Evolutionary conservation across 768 basidiomycete species (phyloP).

Genomic region (Pulveroboletus sp.): DNA sequence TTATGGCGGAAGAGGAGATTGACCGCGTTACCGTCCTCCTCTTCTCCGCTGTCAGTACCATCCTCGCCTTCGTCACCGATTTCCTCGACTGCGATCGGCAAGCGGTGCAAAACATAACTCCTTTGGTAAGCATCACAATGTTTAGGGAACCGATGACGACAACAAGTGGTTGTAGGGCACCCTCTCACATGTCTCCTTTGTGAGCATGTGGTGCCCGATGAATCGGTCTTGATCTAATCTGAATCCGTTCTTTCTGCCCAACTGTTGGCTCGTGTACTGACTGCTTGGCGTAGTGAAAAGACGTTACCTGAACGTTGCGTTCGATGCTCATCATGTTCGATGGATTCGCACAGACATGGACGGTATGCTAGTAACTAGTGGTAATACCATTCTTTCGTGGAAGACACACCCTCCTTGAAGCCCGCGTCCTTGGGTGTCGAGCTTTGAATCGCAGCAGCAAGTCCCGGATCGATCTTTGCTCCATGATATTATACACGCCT

Average conservation of each 20-base stretch:
- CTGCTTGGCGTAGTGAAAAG: neutral
- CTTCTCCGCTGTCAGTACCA: neutral
- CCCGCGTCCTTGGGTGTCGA: too few species aligned
- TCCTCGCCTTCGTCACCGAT: neutral
- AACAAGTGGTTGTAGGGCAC: conserved; percentile 74
- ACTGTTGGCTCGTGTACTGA: conserved; percentile 10
- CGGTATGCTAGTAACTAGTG: too few species aligned
- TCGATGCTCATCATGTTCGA: neutral
- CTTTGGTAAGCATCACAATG: conserved; percentile 16
- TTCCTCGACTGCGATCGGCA: neutral
- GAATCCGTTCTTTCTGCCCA: conserved; percentile 36
- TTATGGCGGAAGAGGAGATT: conserved; percentile 34
- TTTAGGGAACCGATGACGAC: conserved; percentile 53
- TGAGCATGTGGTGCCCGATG: conserved; percentile 48
- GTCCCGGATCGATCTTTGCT: too few species aligned
- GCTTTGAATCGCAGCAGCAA: too few species aligned
- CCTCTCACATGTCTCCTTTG: conserved; percentile 29
- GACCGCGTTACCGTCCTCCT: neutral
- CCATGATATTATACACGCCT: too few species aligned
- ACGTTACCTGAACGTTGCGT: neutral
- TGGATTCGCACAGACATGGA: too few species aligned
- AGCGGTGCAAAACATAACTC: conserved; percentile 15
- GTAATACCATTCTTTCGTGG: too few species aligned
- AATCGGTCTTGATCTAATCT: conserved; percentile 91
- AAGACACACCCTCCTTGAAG: too few species aligned